Percentiles rank a stretch among this genome's conserved stretches.
These are phyloP conservation scores for Logfia minima DNA, from an alignment of 129 eudicot species.

Conservation along the genomic window DNA sequence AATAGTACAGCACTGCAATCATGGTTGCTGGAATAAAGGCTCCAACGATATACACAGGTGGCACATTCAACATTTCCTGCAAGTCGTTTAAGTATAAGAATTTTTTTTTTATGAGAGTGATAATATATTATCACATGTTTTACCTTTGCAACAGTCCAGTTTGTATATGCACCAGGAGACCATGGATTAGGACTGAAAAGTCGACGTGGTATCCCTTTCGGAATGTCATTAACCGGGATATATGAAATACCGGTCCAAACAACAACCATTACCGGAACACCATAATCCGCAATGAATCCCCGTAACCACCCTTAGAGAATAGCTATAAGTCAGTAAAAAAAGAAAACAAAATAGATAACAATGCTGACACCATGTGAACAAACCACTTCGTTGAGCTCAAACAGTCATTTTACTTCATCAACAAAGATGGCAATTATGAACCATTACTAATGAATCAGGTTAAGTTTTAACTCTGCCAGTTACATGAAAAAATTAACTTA, in stretches of 20 bases:
- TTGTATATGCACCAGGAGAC: constrained; percentile 91
- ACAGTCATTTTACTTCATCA: constrained; percentile 3
- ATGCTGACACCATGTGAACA: not conserved
- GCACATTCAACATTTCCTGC: constrained; percentile 92
- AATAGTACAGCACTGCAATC: constrained; percentile 96
- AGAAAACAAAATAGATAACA: constrained; percentile 6
- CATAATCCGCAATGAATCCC: constrained; percentile 90
- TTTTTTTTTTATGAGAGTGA: too few relatives aligned
- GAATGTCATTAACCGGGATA: constrained; percentile 79
- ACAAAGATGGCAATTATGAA: not conserved
- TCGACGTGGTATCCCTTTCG: constrained; percentile 88
- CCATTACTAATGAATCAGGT: not conserved
- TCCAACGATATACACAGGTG: constrained; percentile 80
- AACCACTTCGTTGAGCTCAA: not conserved
- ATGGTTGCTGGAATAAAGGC: constrained; percentile 98
- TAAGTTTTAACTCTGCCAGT: not conserved
- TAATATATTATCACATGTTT: not conserved
- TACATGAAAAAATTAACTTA: not conserved
- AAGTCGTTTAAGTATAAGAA: constrained; percentile 21
- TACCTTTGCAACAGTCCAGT: constrained; percentile 97
- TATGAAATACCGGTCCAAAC: constrained; percentile 92
- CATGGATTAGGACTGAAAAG: constrained; percentile 96
- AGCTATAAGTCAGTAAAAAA: constrained; percentile 22
- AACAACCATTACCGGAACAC: constrained; percentile 94
- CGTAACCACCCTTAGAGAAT: constrained; percentile 73